phyloP scores from a whole-genome alignment of 148 eudicot genomes.

The Diospyros lotus region DNA sequence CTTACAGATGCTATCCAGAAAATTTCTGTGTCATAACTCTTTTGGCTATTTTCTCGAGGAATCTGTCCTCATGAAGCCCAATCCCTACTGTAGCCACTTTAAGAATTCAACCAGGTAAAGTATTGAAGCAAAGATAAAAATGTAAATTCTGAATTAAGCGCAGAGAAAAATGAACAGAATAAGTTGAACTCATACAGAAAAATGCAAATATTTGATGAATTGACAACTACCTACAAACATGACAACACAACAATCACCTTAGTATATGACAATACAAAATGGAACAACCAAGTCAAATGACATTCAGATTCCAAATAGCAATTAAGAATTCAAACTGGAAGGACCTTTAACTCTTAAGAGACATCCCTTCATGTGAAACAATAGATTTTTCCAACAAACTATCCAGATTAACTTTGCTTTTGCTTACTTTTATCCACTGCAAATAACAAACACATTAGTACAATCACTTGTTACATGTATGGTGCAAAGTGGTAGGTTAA shows the following conservation, averaged over 20 bases:
- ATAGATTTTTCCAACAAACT: not conserved
- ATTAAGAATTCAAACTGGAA: not conserved
- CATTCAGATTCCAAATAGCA: not conserved
- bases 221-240: not conserved
- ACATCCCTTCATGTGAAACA: not conserved
- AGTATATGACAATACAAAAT: not conserved
- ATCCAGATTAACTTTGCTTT: not conserved
- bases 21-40: too few species aligned
- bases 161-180: not conserved
- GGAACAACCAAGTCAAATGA: not conserved
- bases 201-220: not conserved
- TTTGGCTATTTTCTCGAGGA: too few species aligned
- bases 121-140: too few species aligned
- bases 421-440: not conserved
- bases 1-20: too few species aligned
- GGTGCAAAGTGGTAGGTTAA: not conserved
- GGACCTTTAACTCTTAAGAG: not conserved
- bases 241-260: not conserved
- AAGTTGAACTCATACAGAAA: not conserved
- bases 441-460: not conserved
- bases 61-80: too few species aligned
- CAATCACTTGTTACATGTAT: not conserved
- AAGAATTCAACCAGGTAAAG: too few species aligned
- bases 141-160: too few species aligned
- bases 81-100: too few species aligned